Conservation (phyloP, 306 rosid species). For the Malus domestica region DNA sequence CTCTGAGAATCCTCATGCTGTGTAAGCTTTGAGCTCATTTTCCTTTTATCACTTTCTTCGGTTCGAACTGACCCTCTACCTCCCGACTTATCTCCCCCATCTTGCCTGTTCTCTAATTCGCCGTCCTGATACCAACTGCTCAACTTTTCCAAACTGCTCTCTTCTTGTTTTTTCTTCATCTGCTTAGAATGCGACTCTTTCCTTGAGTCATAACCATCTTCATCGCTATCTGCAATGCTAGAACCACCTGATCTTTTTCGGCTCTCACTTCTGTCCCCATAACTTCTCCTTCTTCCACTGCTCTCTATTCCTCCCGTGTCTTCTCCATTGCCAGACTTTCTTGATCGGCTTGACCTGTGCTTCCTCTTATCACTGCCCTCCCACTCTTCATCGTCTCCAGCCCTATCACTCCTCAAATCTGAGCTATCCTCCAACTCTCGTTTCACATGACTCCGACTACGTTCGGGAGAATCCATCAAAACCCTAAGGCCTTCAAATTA, state of each 20-base stretch:
- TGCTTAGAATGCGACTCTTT: conserved; percentile 55
- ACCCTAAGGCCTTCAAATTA: conserved; percentile 2
- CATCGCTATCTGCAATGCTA: conserved; percentile 55
- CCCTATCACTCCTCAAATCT: conserved; percentile 56
- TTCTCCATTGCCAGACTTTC: conserved; percentile 55
- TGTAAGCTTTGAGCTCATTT: conserved; percentile 33
- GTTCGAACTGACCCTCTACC: conserved; percentile 28
- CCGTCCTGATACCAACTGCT: conserved; percentile 96
- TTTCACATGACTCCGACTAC: conserved; percentile 30
- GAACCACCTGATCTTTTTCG: conserved; percentile 55
- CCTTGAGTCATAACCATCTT: conserved; percentile 64
- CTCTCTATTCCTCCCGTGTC: conserved; percentile 57
- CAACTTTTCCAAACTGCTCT: conserved; percentile 82
- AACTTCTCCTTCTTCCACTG: conserved; percentile 52
- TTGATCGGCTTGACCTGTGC: conserved; percentile 67
- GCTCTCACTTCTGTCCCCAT: conserved; percentile 47
- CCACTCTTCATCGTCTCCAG: conserved; percentile 63
- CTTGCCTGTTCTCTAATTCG: conserved; percentile 59
- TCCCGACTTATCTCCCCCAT: conserved; percentile 49
- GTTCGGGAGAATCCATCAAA: conserved; percentile 56
- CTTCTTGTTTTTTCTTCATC: conserved; percentile 74
- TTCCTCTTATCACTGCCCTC: conserved; percentile 71
- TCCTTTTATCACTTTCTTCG: conserved; percentile 53
- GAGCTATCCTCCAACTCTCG: conserved; percentile 40
- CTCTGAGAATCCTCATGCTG: conserved; percentile 50